Evolutionary conservation across 2,329 filamentous ascomycete species (phyloP).

Genomic region (Claviceps paspali): DNA sequence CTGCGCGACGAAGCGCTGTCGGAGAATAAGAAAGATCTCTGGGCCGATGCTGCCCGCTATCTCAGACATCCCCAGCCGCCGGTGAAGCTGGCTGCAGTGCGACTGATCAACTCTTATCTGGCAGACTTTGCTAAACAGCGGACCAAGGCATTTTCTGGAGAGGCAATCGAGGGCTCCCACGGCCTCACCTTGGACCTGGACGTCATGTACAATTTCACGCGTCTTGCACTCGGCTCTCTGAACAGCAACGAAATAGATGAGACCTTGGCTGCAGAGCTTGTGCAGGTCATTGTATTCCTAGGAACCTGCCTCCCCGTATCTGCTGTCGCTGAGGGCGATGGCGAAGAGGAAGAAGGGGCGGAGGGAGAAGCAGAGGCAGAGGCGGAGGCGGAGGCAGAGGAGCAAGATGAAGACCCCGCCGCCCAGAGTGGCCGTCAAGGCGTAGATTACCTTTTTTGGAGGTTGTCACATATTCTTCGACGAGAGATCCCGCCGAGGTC

Average conservation of each 20-base stretch:
- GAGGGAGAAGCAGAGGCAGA: neutral
- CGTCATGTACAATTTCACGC: constrained; percentile 46
- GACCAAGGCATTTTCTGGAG: constrained; percentile 27
- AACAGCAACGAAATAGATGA: constrained; percentile 52
- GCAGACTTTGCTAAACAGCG: constrained; percentile 57
- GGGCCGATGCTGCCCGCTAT: constrained; percentile 52
- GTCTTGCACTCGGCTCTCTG: constrained; percentile 36
- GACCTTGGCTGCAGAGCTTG: constrained; percentile 60
- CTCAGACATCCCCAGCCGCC: constrained; percentile 57
- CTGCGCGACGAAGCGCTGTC: constrained; percentile 51
- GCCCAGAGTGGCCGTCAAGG: constrained; percentile 17
- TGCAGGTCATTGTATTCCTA: constrained; percentile 73
- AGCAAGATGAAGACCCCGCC: constrained; percentile 22
- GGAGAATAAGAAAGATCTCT: constrained; percentile 46
- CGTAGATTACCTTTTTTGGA: constrained; percentile 62
- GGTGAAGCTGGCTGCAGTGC: constrained; percentile 64
- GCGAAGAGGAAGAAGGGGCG: constrained; percentile 23
- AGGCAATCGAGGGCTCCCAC: constrained; percentile 53
- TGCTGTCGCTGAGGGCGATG: constrained; percentile 25
- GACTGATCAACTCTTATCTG: constrained; percentile 62
- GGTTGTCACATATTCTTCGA: constrained; percentile 64
- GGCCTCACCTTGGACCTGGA: constrained; percentile 53
- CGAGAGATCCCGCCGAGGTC: constrained; percentile 53
- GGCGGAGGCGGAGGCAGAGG: constrained; percentile 25
- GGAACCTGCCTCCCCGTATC: constrained; percentile 37